A percentile compares a stretch with the other conserved stretches of the same genome.
Conservation (phyloP, 1,284 basidiomycete genomes). For the Microbotryum saponariae region DNA sequence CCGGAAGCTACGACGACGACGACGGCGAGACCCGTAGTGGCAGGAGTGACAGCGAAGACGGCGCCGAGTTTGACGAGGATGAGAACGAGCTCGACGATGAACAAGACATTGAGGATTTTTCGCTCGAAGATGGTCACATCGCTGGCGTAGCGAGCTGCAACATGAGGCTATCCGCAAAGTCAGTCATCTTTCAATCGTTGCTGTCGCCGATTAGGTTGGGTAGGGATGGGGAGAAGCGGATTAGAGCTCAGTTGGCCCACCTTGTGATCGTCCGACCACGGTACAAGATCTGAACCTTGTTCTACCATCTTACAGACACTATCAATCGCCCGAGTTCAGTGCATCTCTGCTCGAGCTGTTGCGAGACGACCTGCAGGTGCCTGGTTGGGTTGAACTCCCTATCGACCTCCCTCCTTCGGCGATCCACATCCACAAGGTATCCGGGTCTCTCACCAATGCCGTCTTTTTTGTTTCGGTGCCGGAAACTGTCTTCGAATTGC, state of each 20-base stretch:
- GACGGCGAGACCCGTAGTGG: neutral
- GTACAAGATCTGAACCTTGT: neutral
- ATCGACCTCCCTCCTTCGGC: conserved; percentile 21
- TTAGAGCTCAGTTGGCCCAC: too few species aligned
- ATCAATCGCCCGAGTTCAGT: conserved; percentile 57
- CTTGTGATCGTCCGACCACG: too few species aligned
- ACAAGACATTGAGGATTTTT: conserved; percentile 28
- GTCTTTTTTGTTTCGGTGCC: conserved; percentile 76
- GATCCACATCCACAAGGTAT: conserved; percentile 35
- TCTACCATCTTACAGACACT: conserved; percentile 49
- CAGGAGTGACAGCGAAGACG: neutral
- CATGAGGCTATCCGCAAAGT: conserved; percentile 32
- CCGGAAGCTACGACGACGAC: neutral
- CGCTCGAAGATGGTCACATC: conserved; percentile 32
- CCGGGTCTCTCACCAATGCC: conserved; percentile 84
- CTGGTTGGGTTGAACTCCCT: conserved; percentile 27
- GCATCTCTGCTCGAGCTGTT: conserved; percentile 40
- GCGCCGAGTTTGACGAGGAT: neutral
- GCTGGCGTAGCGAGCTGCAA: conserved; percentile 30
- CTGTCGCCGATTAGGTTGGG: neutral
- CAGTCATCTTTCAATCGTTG: neutral
- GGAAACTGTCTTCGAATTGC: conserved; percentile 12
- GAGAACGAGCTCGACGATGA: conserved; percentile 19
- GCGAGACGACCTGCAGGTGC: conserved; percentile 28
- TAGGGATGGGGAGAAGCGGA: neutral